Evolutionary conservation across 495 filamentous ascomycete genomes (phyloP), one percentile per base, ranked within the genome.

Genomic region (Daldinia bambusicola): DNA sequence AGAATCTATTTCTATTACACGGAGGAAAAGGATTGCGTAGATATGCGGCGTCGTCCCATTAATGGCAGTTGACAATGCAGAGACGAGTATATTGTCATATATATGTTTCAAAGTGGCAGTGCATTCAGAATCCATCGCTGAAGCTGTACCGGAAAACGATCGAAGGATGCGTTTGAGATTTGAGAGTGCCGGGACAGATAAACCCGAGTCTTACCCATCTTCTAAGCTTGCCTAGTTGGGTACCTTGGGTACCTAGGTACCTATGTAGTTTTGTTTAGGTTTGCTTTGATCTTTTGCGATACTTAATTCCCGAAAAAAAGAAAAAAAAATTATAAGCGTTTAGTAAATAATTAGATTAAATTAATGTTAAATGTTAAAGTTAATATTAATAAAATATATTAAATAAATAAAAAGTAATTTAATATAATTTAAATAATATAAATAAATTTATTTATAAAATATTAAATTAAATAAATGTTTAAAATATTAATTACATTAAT

Each of bases 151-250:
- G 10, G 13, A 55, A 60, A 63, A 26, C 9, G 55, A 55, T 40
- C 2, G 67, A 61, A 65, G 67, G 51, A 66, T 70, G 34, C 38
- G 62, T 65, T 70, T 66, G 67, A 70, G 55, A 45, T 60, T 70
- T 37, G 63, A 45, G 40, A 16, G 14, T 32, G 18, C 53, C 20
- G 16, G 31, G 37, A 26, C n/a, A 36, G 32, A 37, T 43, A 14
- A 52, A 40, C 26, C 38, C 7, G 40, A 60, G 3, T 53, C 20
- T 9, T 22, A 34, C n/a, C 48, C 26, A 40, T 64, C 41, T 57
- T 48, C 38, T n/a, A 20, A 34, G n/a, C 37, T 41, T 14, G 18
- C n/a, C n/a, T n/a, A n/a, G n/a, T n/a, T n/a, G n/a, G n/a, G n/a
- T n/a, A n/a, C n/a, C n/a, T n/a, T n/a, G n/a, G n/a, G n/a, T n/a